Percentiles rank a stretch among this genome's conserved stretches.
Evolutionary conservation across 2,329 filamentous ascomycete genomes (phyloP).

Genomic region (Orbilia oligospora): DNA sequence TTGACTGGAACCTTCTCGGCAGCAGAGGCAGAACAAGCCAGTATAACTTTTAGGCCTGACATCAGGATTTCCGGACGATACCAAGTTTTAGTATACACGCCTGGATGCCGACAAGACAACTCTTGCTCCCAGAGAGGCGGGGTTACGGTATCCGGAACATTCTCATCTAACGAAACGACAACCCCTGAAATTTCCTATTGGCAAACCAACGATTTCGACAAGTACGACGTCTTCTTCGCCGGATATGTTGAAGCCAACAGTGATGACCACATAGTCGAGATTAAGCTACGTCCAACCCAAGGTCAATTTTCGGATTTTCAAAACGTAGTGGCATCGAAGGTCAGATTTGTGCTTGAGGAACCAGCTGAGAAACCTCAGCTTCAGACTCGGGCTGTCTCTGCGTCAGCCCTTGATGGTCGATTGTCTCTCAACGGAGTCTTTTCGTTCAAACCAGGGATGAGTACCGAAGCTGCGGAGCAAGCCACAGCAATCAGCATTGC

Average conservation of each 20-base stretch:
- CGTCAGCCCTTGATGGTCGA: background rate
- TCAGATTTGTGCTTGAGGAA: constrained; percentile 77
- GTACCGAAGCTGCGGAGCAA: constrained; percentile 78
- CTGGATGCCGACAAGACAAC: constrained; percentile 85
- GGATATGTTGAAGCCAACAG: constrained; percentile 84
- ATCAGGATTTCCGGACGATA: constrained; percentile 93
- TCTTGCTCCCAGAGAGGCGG: constrained; percentile 82
- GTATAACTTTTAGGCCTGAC: constrained; percentile 82
- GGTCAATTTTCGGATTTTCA: constrained; percentile 74
- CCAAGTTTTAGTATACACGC: constrained; percentile 89
- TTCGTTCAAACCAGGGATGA: constrained; percentile 84
- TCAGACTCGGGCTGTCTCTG: background rate
- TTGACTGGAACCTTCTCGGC: constrained; percentile 77
- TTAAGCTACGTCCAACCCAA: constrained; percentile 80
- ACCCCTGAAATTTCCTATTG: constrained; percentile 73
- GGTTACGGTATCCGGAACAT: constrained; percentile 83
- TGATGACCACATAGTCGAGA: constrained; percentile 80
- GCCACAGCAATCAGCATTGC: constrained; percentile 78
- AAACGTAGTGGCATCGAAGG: constrained; percentile 87
- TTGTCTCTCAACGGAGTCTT: constrained; percentile 84
- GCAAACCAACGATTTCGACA: constrained; percentile 96
- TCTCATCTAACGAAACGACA: constrained; percentile 71
- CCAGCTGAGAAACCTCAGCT: constrained; percentile 69
- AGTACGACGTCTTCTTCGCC: constrained; percentile 92
- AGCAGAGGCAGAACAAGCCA: constrained; percentile 74